phyloP scores from a whole-genome alignment of 2,329 filamentous ascomycete species.

The Paraphaeosphaeria minitans region DNA sequence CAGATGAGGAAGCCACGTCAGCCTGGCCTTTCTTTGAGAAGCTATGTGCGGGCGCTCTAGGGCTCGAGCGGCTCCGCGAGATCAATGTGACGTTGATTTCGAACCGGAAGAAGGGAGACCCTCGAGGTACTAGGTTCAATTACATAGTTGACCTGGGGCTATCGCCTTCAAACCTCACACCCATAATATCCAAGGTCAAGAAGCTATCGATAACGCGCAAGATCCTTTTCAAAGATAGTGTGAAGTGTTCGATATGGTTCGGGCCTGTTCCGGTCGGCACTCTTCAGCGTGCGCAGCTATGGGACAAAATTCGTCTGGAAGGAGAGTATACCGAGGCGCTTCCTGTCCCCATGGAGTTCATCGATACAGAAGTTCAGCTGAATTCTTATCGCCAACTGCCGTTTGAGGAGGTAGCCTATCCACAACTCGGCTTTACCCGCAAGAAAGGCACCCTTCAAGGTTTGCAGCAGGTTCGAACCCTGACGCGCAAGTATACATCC shows the following conservation, averaged over 20 bases:
- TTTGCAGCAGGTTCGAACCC: background rate
- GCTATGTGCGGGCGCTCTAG: background rate
- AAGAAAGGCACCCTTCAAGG: background rate
- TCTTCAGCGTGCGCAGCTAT: background rate
- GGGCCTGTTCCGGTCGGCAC: too few relatives aligned
- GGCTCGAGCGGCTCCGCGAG: background rate
- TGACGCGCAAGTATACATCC: background rate
- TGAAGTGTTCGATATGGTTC: background rate
- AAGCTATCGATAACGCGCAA: background rate
- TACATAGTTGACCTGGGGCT: background rate
- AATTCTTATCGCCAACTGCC: background rate
- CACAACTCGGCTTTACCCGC: background rate
- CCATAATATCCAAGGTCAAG: background rate
- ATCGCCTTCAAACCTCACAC: background rate
- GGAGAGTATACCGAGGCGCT: background rate
- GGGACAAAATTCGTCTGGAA: background rate
- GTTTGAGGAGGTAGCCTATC: background rate
- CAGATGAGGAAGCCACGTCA: background rate
- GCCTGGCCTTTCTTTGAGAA: background rate
- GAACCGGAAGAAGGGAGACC: background rate
- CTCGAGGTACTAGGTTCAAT: background rate
- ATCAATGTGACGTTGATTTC: background rate
- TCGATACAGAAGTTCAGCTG: background rate
- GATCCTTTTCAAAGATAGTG: background rate
- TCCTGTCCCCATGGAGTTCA: background rate